Evolutionary conservation across 2,329 filamentous ascomycete genomes (phyloP).

Genomic region (Stagonosporopsis vannaccii): DNA sequence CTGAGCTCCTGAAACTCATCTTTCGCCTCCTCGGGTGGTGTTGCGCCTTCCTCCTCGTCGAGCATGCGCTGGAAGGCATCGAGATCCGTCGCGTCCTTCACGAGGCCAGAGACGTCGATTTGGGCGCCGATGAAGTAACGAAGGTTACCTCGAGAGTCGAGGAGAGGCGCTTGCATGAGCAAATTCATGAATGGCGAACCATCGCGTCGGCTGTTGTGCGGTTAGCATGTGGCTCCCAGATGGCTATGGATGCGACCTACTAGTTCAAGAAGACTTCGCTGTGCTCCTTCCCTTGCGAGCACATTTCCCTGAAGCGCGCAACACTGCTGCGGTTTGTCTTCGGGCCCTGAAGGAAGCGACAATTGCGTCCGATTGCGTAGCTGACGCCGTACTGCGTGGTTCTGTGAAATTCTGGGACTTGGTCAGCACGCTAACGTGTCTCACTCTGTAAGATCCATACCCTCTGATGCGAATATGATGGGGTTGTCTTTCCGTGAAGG

Average conservation of each 20-base stretch:
- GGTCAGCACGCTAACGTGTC: slow-evolving; percentile 11
- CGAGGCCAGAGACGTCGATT: slow-evolving; percentile 73
- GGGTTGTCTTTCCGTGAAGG: slow-evolving; percentile 76
- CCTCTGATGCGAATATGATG: slow-evolving; percentile 78
- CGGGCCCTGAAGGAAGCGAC: slow-evolving; percentile 79
- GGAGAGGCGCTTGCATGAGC: slow-evolving; percentile 74
- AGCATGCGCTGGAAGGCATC: slow-evolving; percentile 65
- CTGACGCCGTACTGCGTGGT: slow-evolving; percentile 78
- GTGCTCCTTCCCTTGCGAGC: slow-evolving; percentile 70
- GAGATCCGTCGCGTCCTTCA: slow-evolving; percentile 70
- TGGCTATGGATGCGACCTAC: slow-evolving; percentile 48
- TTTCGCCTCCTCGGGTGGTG: slow-evolving; percentile 50
- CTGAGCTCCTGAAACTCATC: slow-evolving; percentile 71
- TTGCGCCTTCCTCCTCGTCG: slow-evolving; percentile 42
- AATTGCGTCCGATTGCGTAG: slow-evolving; percentile 78
- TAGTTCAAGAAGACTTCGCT: slow-evolving; percentile 81
- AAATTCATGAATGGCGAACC: slow-evolving; percentile 81
- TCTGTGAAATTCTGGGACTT: slow-evolving; percentile 70
- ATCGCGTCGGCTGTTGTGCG: slow-evolving; percentile 65
- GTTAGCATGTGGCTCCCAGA: slow-evolving; percentile 11
- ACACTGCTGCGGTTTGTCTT: slow-evolving; percentile 71
- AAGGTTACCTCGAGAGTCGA: slow-evolving; percentile 70
- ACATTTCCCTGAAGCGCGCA: slow-evolving; percentile 66
- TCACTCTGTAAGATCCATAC: slow-evolving; percentile 48
- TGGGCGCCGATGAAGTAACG: slow-evolving; percentile 77